These are phyloP conservation scores for Cystobasidium slooffiae DNA, from an alignment of 1,284 basidiomycete species.

Conservation along the genomic window DNA sequence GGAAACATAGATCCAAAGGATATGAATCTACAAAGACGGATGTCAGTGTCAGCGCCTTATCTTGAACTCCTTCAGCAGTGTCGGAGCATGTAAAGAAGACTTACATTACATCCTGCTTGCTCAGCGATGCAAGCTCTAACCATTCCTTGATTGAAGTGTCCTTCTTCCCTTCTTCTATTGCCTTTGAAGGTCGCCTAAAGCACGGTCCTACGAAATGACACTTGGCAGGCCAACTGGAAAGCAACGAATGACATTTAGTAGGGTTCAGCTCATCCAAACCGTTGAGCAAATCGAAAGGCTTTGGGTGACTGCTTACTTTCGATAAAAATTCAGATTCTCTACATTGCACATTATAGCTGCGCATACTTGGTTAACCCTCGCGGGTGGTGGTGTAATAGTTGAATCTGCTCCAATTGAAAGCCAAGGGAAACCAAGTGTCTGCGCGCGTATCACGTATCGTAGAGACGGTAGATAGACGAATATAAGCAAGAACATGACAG, in stretches of 20 bases:
- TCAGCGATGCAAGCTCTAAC: constrained; percentile 15
- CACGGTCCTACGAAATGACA: constrained; percentile 30
- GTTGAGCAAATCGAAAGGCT: not conserved
- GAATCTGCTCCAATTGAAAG: constrained; percentile 28
- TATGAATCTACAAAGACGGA: constrained; percentile 17
- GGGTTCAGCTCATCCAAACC: not conserved
- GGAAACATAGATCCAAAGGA: constrained; percentile 42
- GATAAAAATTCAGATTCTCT: constrained; percentile 25
- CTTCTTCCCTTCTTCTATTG: no score
- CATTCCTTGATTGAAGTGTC: not conserved
- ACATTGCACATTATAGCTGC: constrained; percentile 40
- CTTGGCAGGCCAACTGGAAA: constrained; percentile 27
- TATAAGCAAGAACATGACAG: no score
- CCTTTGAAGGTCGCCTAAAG: not conserved
- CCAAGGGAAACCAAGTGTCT: constrained; percentile 34
- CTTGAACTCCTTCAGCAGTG: not conserved
- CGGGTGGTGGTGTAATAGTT: constrained; percentile 36
- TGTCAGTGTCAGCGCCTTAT: not conserved
- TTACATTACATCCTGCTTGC: constrained; percentile 10
- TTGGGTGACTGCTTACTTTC: constrained; percentile 14
- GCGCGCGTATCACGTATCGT: not conserved
- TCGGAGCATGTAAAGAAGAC: not conserved
- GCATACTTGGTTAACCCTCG: constrained; percentile 19
- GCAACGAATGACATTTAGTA: not conserved
- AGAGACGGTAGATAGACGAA: not conserved